These are phyloP conservation scores for Nicotiana tomentosiformis DNA, from an alignment of 257 asterid genomes.

Conservation along the genomic window DNA sequence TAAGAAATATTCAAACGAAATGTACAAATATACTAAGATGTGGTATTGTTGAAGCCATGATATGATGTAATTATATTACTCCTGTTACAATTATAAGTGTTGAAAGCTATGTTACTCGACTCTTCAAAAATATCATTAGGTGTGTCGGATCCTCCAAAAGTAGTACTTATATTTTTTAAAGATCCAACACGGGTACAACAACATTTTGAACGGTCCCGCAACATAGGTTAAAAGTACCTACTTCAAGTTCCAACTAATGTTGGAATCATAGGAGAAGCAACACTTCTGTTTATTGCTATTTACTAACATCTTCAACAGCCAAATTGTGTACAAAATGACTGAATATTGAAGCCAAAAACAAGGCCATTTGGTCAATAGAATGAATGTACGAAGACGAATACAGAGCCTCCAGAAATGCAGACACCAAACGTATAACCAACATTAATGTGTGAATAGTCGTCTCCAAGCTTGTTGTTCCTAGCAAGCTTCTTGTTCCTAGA, in stretches of 20 bases:
- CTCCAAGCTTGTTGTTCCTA: background rate
- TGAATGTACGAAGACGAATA: no score
- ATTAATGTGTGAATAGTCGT: background rate
- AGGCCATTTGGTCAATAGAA: background rate
- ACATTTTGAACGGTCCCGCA: no score
- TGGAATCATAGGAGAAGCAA: background rate
- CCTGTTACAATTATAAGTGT: background rate
- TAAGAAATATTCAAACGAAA: background rate
- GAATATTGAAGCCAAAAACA: background rate
- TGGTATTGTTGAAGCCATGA: background rate
- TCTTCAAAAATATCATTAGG: no score
- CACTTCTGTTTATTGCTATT: background rate
- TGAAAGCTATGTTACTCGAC: background rate
- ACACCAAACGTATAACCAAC: background rate
- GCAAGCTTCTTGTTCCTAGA: background rate
- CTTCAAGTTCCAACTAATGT: background rate
- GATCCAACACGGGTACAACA: no score
- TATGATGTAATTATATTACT: background rate
- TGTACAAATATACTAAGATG: background rate
- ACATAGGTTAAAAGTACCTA: no score
- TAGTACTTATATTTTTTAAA: no score
- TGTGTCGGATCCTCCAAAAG: no score
- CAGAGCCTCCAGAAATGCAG: no score
- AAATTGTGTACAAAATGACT: background rate
- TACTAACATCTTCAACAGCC: background rate